phyloP scores from a whole-genome alignment of 768 basidiomycete genomes.

The Mycena albidolilacea region DNA sequence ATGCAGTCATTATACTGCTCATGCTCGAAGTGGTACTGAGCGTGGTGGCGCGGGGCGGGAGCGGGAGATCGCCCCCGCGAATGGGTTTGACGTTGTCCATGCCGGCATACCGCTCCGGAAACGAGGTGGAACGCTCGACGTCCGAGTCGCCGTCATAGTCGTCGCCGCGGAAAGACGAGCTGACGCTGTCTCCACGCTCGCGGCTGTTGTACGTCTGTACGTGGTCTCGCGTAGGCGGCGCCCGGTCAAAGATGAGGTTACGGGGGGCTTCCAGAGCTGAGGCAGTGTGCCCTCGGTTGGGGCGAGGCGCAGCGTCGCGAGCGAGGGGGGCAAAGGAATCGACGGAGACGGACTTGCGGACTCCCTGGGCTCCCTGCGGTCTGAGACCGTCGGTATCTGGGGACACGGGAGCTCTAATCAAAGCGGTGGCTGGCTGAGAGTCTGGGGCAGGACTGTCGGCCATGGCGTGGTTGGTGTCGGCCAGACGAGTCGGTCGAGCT shows the following conservation, averaged over 20 bases:
- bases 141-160: conserved; percentile 65
- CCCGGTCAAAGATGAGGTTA: conserved; percentile 46
- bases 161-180: conserved; percentile 59
- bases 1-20: conserved; percentile 55
- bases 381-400: conserved; percentile 46
- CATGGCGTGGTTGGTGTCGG: conserved; percentile 16
- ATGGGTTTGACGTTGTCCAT: conserved; percentile 45
- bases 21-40: conserved; percentile 56
- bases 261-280: conserved; percentile 53
- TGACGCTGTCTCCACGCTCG: conserved; percentile 70
- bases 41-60: conserved; percentile 68
- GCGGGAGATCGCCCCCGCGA: conserved; percentile 73
- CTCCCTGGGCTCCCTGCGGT: conserved; percentile 54
- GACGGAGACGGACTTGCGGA: conserved; percentile 84
- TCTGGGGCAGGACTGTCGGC: conserved; percentile 3
- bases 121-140: conserved; percentile 65
- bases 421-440: background rate
- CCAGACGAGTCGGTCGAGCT: background rate
- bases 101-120: conserved; percentile 36
- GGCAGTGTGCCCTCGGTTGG: conserved; percentile 55
- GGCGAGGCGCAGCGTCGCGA: conserved; percentile 54
- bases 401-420: conserved; percentile 38
- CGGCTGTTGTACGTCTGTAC: conserved; percentile 51
- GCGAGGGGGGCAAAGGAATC: conserved; percentile 75
- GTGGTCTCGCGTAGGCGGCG: conserved; percentile 41